Percentiles rank a stretch among this genome's conserved stretches.
Conservation (phyloP, 768 basidiomycete genomes). For the Dioszegia aurantiaca region DNA sequence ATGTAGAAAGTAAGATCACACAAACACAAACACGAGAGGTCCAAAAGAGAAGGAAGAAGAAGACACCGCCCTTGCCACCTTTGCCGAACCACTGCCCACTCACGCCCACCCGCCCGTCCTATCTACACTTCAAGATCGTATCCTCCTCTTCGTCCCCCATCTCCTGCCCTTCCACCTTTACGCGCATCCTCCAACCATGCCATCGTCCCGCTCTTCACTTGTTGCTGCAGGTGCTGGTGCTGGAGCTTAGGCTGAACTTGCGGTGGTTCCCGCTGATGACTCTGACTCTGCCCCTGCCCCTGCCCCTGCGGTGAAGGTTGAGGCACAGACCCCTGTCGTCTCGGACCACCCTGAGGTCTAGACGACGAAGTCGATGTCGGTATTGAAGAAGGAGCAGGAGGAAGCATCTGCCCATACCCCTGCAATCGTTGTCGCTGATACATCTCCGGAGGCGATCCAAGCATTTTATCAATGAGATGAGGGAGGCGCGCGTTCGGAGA, state of each 20-base stretch:
- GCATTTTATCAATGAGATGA: constrained; percentile 71
- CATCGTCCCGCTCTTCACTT: not conserved
- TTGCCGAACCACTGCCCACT: not conserved
- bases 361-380: not conserved
- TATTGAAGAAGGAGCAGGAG: not conserved
- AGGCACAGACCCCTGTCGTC: constrained; percentile 2
- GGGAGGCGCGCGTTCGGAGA: constrained; percentile 67
- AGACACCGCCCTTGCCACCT: too few relatives aligned
- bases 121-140: constrained; percentile 18
- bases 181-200: constrained; percentile 12
- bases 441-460: constrained; percentile 71
- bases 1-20: too few relatives aligned
- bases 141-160: constrained; percentile 19
- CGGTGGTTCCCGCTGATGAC: too few relatives aligned
- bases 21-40: too few relatives aligned
- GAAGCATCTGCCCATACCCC: not conserved
- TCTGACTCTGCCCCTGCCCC: constrained; percentile 10
- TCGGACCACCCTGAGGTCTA: too few relatives aligned
- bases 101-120: constrained; percentile 4
- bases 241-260: not conserved
- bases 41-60: too few relatives aligned
- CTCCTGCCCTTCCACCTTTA: constrained; percentile 5
- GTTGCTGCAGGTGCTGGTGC: not conserved
- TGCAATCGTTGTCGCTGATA: constrained; percentile 52
- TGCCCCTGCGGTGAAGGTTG: constrained; percentile 13